Evolutionary conservation across 495 filamentous ascomycete species (phyloP).

Genomic region (Annulohypoxylon maeteangense): DNA sequence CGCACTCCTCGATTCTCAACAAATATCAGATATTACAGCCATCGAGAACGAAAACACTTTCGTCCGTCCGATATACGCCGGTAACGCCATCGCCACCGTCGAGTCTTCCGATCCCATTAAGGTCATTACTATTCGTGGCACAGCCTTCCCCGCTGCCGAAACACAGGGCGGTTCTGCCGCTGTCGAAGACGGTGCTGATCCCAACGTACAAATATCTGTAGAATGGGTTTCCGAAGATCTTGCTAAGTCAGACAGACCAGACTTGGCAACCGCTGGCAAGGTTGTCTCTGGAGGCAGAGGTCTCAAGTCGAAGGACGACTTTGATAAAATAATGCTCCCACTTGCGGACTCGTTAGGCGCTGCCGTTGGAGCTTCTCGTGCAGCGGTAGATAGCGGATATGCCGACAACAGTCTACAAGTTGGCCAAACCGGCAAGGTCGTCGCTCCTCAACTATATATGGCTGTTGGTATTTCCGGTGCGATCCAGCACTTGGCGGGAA

Average conservation of each 20-base stretch:
- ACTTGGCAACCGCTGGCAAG: slow-evolving; percentile 84
- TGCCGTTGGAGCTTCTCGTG: slow-evolving; percentile 92
- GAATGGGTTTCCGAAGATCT: slow-evolving; percentile 97
- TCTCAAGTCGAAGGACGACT: slow-evolving; percentile 96
- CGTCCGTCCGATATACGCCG: slow-evolving; percentile 96
- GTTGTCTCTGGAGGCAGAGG: slow-evolving; percentile 96
- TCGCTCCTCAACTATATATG: slow-evolving; percentile 94
- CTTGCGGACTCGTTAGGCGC: slow-evolving; percentile 92
- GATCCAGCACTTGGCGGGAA: slow-evolving; percentile 97
- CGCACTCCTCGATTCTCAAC: slow-evolving; percentile 91
- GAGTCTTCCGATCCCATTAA: slow-evolving; percentile 89
- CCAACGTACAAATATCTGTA: slow-evolving; percentile 73
- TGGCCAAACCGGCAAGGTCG: slow-evolving; percentile 98
- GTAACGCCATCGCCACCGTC: slow-evolving; percentile 97
- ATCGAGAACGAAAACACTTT: slow-evolving; percentile 95
- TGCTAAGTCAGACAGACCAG: slow-evolving; percentile 92
- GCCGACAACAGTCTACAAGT: slow-evolving; percentile 99
- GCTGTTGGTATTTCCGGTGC: slow-evolving; percentile 96
- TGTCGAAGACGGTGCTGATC: slow-evolving; percentile 74
- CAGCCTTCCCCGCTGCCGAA: slow-evolving; percentile 78
- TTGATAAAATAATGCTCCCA: slow-evolving; percentile 89
- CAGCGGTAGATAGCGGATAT: slow-evolving; percentile 96
- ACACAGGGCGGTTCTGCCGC: slow-evolving; percentile 63
- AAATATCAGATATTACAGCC: slow-evolving; percentile 88
- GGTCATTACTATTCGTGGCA: slow-evolving; percentile 90